Base-by-base conservation (phyloP, 2,329 filamentous ascomycete species). In the Scedosporium aurantiacum region DNA sequence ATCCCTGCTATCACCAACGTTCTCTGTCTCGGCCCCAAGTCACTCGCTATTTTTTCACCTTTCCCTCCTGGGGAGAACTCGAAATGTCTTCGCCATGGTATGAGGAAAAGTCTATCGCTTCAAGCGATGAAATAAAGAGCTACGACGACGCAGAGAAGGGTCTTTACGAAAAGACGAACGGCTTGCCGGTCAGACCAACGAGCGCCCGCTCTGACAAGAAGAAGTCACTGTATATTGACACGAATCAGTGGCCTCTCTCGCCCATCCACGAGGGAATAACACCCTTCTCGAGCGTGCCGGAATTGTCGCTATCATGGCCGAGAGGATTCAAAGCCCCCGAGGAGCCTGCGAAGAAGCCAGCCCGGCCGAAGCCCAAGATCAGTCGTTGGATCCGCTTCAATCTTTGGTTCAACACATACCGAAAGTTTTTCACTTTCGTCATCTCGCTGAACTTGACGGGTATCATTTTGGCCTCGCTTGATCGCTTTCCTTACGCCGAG, bases 371-470 rank as follows among this genome's bases (percentile, higher is more conserved):
- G 60, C 63, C 41, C 12, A 70, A 69, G 56, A 56, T 65, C 58
- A 70, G 67, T 65, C 67, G 68, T 60, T 73, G 70, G 71, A 70
- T 75, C 25, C 63, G 68, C 1, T 71, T 74, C 63, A 64, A 67
- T 55, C 68, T 76, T 7, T 76, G 73, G 74, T 74, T 73, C 69
- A 75, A 73, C 67, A 73, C 73, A 8, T 76, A 76, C 63, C 69
- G 71, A 21, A 72, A 72, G 65, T 74, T 76, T 65, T 76, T 76
- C 65, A 70, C 67, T 18, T 69, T 75, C 45, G 71, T 74, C 57
- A 70, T 68, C 4, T 28, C 67, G 59, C 67, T 75, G 62, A 75
- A 76, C 67, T 60, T 74, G 16, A 62, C 63, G 5, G 73, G 73
- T 3, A 74, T 76, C 55, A 66, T 73, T 61, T 62, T 75, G 64